phyloP scores from a whole-genome alignment of 345 rosid species.

The Sisymbrium altissimum region DNA sequence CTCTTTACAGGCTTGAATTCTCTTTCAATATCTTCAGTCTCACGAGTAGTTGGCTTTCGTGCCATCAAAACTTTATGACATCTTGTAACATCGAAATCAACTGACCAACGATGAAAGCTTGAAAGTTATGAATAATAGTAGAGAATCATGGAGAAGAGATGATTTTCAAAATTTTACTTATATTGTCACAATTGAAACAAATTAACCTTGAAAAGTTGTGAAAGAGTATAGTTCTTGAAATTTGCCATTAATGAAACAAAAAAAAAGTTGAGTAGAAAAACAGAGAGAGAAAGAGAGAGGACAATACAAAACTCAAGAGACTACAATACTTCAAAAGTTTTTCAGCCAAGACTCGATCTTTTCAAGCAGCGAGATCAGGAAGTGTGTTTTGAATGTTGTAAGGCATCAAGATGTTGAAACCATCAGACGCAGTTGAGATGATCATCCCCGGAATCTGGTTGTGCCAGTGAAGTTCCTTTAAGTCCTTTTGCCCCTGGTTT shows the following conservation, averaged over 20 bases:
- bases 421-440: constrained; percentile 76
- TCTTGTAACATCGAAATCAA: not conserved
- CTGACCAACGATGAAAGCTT: not conserved
- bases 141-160: not conserved
- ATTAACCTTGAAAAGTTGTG: not conserved
- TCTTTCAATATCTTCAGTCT: not conserved
- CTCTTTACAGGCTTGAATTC: not conserved
- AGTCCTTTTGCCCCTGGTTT: constrained; percentile 77
- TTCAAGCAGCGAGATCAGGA: constrained; percentile 38
- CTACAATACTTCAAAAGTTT: not conserved
- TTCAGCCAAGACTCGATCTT: not conserved
- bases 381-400: constrained; percentile 83
- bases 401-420: constrained; percentile 91
- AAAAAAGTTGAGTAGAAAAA: not conserved
- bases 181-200: not conserved
- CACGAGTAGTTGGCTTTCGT: not conserved
- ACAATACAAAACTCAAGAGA: not conserved
- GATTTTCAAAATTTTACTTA: not conserved
- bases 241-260: not conserved
- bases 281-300: not conserved
- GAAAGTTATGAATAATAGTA: not conserved
- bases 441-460: constrained; percentile 89
- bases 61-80: not conserved
- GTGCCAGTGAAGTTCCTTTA: constrained; percentile 98
- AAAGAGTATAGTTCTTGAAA: not conserved